Percentiles rank a stretch among this genome's conserved stretches.
Evolutionary conservation across 768 basidiomycete species (phyloP).

Genomic region (Amanita subjunquillea): DNA sequence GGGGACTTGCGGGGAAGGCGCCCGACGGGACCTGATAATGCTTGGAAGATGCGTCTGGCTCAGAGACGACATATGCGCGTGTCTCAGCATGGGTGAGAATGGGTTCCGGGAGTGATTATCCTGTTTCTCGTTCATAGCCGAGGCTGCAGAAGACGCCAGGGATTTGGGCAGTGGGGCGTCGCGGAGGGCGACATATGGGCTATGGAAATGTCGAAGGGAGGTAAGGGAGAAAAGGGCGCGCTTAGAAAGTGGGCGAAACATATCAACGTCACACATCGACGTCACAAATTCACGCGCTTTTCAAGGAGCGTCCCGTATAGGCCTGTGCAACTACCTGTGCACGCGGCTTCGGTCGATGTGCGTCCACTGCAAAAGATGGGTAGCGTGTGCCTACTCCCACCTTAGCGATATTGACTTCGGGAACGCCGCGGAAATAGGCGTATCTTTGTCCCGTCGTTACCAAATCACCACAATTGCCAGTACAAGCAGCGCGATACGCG

Average conservation of each 20-base stretch:
- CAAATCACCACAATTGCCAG: slow-evolving; percentile 14
- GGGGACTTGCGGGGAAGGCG: slow-evolving; percentile 49
- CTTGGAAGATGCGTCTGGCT: slow-evolving; percentile 52
- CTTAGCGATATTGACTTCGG: slow-evolving; percentile 66
- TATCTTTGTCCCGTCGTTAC: slow-evolving; percentile 49
- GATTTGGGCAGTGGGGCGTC: slow-evolving; percentile 24
- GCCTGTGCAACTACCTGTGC: too few species aligned
- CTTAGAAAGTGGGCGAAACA: not conserved
- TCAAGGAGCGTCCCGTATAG: too few species aligned
- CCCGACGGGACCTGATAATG: slow-evolving; percentile 66
- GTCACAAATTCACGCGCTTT: slow-evolving; percentile 12
- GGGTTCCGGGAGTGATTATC: slow-evolving; percentile 41
- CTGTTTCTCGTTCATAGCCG: slow-evolving; percentile 52
- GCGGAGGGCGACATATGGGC: slow-evolving; percentile 48
- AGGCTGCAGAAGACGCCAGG: slow-evolving; percentile 18
- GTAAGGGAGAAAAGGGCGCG: not conserved
- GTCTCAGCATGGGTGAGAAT: slow-evolving; percentile 31
- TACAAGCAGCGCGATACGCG: slow-evolving; percentile 54
- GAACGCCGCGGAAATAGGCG: slow-evolving; percentile 93
- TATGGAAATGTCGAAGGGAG: slow-evolving; percentile 35
- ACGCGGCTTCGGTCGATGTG: too few species aligned
- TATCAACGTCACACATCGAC: slow-evolving; percentile 10
- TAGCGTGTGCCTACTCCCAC: too few species aligned
- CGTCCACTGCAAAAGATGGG: too few species aligned
- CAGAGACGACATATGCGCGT: slow-evolving; percentile 64